Percentiles rank a stretch among this genome's conserved stretches.
Evolutionary conservation across 2,329 filamentous ascomycete genomes (phyloP).

Genomic region (Fusarium sp.): DNA sequence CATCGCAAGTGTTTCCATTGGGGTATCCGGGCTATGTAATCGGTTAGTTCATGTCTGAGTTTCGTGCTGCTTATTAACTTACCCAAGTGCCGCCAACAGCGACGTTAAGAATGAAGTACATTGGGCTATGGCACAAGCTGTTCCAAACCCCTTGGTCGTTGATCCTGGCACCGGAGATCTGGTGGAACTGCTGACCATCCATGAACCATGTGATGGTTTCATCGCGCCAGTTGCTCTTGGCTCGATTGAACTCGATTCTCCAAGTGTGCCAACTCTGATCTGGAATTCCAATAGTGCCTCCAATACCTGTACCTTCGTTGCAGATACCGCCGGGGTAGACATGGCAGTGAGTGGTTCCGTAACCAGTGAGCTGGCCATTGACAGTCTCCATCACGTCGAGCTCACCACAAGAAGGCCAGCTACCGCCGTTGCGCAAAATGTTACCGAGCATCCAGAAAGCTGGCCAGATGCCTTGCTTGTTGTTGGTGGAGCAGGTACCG

Average conservation of each 20-base stretch:
- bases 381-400: constrained; percentile 40
- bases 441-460: constrained; percentile 47
- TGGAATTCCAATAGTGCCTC: constrained; percentile 14
- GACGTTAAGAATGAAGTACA: constrained; percentile 65
- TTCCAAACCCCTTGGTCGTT: constrained; percentile 60
- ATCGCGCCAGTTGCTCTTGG: constrained; percentile 56
- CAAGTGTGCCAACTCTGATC: constrained; percentile 61
- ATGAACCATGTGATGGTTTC: constrained; percentile 64
- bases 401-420: constrained; percentile 44
- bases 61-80: constrained; percentile 37
- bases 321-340: constrained; percentile 57
- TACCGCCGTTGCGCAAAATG: constrained; percentile 34
- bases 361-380: constrained; percentile 32
- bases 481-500: constrained; percentile 49
- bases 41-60: neutral
- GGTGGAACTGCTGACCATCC: constrained; percentile 59
- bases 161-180: constrained; percentile 58
- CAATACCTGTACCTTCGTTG: constrained; percentile 62
- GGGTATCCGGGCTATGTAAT: constrained; percentile 58
- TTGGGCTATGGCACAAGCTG: constrained; percentile 60
- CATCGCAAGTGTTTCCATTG: constrained; percentile 56
- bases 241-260: constrained; percentile 61
- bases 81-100: constrained; percentile 65
- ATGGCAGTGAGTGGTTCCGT: constrained; percentile 41
- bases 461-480: constrained; percentile 59